phyloP scores from a whole-genome alignment of 1,139 yeast species.

The Lodderomyces orthopsilosis region DNA sequence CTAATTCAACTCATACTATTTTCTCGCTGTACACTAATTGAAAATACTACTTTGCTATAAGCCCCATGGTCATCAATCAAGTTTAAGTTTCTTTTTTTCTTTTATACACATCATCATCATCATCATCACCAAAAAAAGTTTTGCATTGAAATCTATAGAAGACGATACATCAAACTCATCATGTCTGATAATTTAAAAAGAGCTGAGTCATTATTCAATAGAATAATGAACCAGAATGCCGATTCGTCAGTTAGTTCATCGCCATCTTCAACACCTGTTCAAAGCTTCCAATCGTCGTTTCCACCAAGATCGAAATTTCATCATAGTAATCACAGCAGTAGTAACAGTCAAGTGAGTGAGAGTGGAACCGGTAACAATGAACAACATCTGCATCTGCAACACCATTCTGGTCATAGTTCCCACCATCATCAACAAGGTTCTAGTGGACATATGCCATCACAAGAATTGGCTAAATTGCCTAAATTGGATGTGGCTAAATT shows the following conservation, averaged over 20 bases:
- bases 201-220: slow-evolving; percentile 49
- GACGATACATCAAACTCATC: no score
- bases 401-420: not conserved
- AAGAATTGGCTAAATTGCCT: slow-evolving; percentile 26
- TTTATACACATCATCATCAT: not conserved
- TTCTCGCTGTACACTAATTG: not conserved
- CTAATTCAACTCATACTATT: no score
- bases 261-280: slow-evolving; percentile 9
- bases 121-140: not conserved
- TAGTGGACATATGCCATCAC: slow-evolving; percentile 13
- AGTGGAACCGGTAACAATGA: not conserved
- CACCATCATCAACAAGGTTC: not conserved
- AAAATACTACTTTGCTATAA: not conserved
- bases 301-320: slow-evolving; percentile 1
- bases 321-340: not conserved
- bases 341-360: not conserved
- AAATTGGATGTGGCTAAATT: slow-evolving; percentile 34
- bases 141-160: not conserved
- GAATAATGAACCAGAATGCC: slow-evolving; percentile 44
- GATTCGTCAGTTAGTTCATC: slow-evolving; percentile 8
- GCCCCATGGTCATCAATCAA: not conserved
- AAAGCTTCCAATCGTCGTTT: slow-evolving; percentile 3
- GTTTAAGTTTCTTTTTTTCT: not conserved
- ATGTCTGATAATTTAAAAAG: slow-evolving; percentile 51
- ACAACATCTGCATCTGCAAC: not conserved